Percentiles rank a stretch among this genome's conserved stretches.
phyloP scores from a whole-genome alignment of 129 eudicot genomes.

The Lonicera japonica region DNA sequence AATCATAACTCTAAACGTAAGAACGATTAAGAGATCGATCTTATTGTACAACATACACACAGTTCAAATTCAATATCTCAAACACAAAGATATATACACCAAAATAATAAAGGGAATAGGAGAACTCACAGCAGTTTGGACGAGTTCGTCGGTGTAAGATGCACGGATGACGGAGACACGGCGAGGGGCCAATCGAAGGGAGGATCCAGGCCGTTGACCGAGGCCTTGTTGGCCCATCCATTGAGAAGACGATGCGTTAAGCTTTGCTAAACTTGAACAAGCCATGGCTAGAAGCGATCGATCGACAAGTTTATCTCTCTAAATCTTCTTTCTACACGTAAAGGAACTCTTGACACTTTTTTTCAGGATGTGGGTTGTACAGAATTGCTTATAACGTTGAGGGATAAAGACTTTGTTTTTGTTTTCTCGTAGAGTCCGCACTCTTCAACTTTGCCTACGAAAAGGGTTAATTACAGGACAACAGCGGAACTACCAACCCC shows the following conservation, averaged over 20 bases:
- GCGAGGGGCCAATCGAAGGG: constrained; percentile 29
- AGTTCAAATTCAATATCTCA: too few relatives aligned
- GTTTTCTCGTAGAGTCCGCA: constrained; percentile 11
- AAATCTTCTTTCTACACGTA: neutral
- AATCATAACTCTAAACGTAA: neutral
- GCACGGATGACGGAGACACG: constrained; percentile 68
- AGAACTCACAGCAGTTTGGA: constrained; percentile 68
- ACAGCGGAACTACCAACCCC: neutral
- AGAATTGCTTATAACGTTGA: neutral
- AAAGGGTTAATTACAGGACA: neutral
- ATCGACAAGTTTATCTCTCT: neutral
- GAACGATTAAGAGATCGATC: neutral
- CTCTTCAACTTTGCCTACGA: neutral
- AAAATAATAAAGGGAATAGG: neutral
- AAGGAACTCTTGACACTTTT: neutral
- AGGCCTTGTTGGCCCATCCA: constrained; percentile 67
- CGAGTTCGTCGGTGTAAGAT: constrained; percentile 90
- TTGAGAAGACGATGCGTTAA: constrained; percentile 51
- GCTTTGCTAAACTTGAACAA: constrained; percentile 58
- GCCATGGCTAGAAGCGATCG: constrained; percentile 40
- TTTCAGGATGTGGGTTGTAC: neutral
- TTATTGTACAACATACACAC: neutral
- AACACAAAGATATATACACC: neutral
- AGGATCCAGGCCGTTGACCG: constrained; percentile 49
- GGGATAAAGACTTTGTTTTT: neutral